phyloP scores from a whole-genome alignment of 352 stramenopile species.

The Pythium graminicola region DNA sequence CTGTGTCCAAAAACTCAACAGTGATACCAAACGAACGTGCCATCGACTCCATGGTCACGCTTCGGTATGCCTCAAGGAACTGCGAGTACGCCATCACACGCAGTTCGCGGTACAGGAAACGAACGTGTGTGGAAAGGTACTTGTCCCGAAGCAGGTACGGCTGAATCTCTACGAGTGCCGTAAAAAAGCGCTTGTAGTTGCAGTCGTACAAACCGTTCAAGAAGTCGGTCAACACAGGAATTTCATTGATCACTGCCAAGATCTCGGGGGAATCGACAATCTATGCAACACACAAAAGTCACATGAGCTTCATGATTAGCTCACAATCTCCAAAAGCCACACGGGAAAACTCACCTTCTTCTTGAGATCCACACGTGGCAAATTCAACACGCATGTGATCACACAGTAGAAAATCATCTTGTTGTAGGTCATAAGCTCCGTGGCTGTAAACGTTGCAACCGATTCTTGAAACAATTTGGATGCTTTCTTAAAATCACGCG shows the following conservation, averaged over 20 bases:
- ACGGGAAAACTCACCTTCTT: constrained; percentile 72
- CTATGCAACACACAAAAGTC: not conserved
- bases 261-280: constrained; percentile 97
- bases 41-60: constrained; percentile 96
- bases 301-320: too few species aligned
- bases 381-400: constrained; percentile 41
- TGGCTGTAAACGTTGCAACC: constrained; percentile 98
- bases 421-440: constrained; percentile 96
- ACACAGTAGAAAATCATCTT: constrained; percentile 80
- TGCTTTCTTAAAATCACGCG: constrained; percentile 92
- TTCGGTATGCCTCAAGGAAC: constrained; percentile 97
- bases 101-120: constrained; percentile 95
- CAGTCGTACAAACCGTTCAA: constrained; percentile 96
- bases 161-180: constrained; percentile 85
- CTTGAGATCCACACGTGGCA: constrained; percentile 94
- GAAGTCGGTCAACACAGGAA: constrained; percentile 76
- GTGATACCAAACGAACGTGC: constrained; percentile 94
- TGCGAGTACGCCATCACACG: constrained; percentile 97
- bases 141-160: constrained; percentile 87
- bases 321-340: too few species aligned
- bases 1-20: constrained; percentile 93
- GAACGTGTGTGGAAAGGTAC: constrained; percentile 90
- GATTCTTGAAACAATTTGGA: constrained; percentile 92
- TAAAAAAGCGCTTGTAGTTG: constrained; percentile 97
- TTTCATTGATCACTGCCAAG: constrained; percentile 80